These are phyloP conservation scores for Aspergillus sp. DNA, from an alignment of 2,329 filamentous ascomycete genomes.

Conservation along the genomic window DNA sequence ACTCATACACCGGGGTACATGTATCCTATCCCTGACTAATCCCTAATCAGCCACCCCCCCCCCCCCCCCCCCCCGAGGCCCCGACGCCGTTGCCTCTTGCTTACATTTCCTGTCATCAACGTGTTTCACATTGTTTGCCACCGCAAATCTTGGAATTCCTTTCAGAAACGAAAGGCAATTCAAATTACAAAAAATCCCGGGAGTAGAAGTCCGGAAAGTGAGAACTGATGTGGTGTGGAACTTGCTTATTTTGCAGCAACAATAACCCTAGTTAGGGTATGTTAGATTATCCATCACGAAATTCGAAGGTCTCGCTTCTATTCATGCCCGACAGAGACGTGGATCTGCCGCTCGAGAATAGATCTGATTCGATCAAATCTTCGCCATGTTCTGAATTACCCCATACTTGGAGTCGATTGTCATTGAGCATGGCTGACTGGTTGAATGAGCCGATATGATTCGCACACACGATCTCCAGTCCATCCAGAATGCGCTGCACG, in stretches of 20 bases:
- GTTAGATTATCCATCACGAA: not conserved
- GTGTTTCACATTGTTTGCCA: not conserved
- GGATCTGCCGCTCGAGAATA: not conserved
- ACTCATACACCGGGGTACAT: too few species aligned
- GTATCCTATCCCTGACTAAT: not conserved
- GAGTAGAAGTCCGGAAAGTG: not conserved
- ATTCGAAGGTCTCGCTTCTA: not conserved
- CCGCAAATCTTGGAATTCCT: not conserved
- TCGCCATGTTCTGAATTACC: not conserved
- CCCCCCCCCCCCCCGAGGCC: not conserved
- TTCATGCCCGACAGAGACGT: conserved; percentile 2
- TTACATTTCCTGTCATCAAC: not conserved
- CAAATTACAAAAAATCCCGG: not conserved
- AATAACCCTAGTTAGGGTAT: not conserved
- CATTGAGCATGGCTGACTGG: not conserved
- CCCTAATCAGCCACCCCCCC: not conserved
- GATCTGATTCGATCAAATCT: not conserved
- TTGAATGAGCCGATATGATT: not conserved
- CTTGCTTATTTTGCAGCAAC: not conserved
- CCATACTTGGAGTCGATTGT: not conserved
- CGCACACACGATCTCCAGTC: not conserved
- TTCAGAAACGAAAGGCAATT: not conserved
- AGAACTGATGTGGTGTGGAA: not conserved
- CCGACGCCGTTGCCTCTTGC: not conserved
- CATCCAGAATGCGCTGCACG: not conserved